Percentiles rank a stretch among this genome's conserved stretches.
Evolutionary conservation across 2,329 filamentous ascomycete species (phyloP).

Genomic region (Colletotrichum sp.): DNA sequence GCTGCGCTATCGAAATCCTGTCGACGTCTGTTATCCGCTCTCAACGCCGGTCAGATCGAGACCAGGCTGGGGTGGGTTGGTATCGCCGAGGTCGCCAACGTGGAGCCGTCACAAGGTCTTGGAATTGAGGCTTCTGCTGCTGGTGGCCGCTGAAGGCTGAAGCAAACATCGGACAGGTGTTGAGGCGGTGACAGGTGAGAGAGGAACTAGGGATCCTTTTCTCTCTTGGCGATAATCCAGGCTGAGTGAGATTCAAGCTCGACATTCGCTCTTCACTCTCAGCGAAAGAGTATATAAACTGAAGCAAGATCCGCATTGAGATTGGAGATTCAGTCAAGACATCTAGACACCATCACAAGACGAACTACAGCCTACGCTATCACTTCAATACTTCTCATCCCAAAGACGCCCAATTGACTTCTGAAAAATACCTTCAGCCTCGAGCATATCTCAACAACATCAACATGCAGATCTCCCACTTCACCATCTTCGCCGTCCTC

Average conservation of each 20-base stretch:
- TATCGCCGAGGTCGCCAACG: neutral
- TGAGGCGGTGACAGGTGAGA: neutral
- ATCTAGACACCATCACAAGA: neutral
- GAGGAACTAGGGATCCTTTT: neutral
- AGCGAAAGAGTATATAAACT: neutral
- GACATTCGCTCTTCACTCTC: neutral
- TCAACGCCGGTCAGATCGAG: neutral
- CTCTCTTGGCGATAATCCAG: neutral
- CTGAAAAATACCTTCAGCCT: neutral
- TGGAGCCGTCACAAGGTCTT: neutral
- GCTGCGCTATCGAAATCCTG: neutral
- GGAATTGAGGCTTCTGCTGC: neutral
- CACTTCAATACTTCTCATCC: neutral
- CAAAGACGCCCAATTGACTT: neutral
- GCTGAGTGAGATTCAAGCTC: neutral
- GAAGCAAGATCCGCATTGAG: neutral
- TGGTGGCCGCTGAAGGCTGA: neutral
- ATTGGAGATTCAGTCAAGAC: neutral
- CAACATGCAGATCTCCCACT: neutral
- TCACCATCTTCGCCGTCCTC: conserved; percentile 13
- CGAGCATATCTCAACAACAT: neutral
- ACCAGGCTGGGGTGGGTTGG: neutral
- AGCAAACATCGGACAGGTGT: neutral
- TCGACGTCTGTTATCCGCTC: neutral
- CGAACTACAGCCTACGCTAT: neutral